Percentiles rank a stretch among this genome's conserved stretches.
Evolutionary conservation across 2,329 filamentous ascomycete genomes (phyloP).

Genomic region (Colletotrichum salicis): DNA sequence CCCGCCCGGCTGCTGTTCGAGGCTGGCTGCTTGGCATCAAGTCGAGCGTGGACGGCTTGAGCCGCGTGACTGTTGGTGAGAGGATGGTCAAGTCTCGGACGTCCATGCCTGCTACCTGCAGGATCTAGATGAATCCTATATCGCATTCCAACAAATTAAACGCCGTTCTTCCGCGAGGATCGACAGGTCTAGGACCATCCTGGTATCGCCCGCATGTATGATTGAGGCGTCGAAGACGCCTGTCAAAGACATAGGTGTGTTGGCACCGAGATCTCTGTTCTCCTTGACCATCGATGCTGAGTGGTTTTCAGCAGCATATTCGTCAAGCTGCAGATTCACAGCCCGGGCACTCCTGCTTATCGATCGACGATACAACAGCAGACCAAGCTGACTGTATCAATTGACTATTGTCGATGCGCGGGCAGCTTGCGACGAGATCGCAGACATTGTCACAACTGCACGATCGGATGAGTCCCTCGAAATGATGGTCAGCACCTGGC

Average conservation of each 20-base stretch:
- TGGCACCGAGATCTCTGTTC: neutral
- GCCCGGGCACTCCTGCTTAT: neutral
- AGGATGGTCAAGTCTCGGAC: neutral
- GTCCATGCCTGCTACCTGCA: neutral
- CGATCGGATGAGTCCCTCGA: neutral
- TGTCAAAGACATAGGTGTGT: neutral
- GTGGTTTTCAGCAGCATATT: neutral
- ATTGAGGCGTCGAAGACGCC: neutral
- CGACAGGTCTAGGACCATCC: neutral
- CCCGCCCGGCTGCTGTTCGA: neutral
- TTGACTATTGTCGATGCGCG: neutral
- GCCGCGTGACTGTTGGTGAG: neutral
- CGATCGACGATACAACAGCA: neutral
- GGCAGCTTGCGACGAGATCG: neutral
- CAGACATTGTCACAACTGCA: neutral
- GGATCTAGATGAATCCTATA: neutral
- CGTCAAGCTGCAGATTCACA: neutral
- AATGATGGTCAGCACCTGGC: neutral
- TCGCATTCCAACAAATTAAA: neutral
- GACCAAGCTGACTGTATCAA: neutral
- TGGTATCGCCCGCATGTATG: neutral
- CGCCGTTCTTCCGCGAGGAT: neutral
- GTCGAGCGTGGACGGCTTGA: neutral
- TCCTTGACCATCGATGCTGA: no score
- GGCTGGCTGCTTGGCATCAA: neutral